A percentile compares a stretch with the other conserved stretches of the same genome.
phyloP scores from a whole-genome alignment of 1,284 basidiomycete genomes.

The Austroboletus novae-zelandiae region DNA sequence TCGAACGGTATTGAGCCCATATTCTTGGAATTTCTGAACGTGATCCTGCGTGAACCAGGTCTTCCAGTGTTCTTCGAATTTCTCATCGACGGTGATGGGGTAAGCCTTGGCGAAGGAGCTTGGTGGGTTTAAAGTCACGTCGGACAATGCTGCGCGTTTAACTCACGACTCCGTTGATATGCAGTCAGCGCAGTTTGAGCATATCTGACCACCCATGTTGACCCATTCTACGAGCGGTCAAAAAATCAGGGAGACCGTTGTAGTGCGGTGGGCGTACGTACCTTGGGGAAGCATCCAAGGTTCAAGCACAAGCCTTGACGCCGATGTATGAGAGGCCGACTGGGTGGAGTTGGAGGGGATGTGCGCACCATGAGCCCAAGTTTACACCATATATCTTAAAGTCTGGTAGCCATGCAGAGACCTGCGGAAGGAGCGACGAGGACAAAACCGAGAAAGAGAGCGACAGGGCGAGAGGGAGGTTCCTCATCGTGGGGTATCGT shows the following conservation, averaged over 20 bases:
- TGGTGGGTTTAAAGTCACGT: neutral
- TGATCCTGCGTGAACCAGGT: constrained; percentile 71
- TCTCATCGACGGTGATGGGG: constrained; percentile 55
- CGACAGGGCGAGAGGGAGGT: constrained; percentile 10
- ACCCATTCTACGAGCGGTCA: constrained; percentile 39
- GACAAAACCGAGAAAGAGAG: constrained; percentile 12
- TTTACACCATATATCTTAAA: constrained; percentile 54
- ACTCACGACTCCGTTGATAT: constrained; percentile 46
- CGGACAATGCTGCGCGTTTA: neutral
- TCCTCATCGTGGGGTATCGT: constrained; percentile 18
- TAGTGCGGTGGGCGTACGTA: constrained; percentile 7
- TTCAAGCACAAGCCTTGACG: constrained; percentile 48
- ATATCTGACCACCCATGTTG: constrained; percentile 49
- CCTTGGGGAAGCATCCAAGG: constrained; percentile 58
- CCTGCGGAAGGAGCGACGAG: constrained; percentile 14
- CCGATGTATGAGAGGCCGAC: neutral
- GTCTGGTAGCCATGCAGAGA: constrained; percentile 19
- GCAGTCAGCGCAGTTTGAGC: constrained; percentile 41
- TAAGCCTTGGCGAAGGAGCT: constrained; percentile 59
- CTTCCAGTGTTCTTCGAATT: constrained; percentile 64
- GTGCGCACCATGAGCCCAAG: constrained; percentile 44
- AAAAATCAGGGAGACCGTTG: neutral
- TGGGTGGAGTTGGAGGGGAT: neutral
- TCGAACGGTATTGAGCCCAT: constrained; percentile 71
- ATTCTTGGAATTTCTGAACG: constrained; percentile 48